Evolutionary conservation across 108 stramenopile species (phyloP).

Genomic region (Nannochloropsis salina): DNA sequence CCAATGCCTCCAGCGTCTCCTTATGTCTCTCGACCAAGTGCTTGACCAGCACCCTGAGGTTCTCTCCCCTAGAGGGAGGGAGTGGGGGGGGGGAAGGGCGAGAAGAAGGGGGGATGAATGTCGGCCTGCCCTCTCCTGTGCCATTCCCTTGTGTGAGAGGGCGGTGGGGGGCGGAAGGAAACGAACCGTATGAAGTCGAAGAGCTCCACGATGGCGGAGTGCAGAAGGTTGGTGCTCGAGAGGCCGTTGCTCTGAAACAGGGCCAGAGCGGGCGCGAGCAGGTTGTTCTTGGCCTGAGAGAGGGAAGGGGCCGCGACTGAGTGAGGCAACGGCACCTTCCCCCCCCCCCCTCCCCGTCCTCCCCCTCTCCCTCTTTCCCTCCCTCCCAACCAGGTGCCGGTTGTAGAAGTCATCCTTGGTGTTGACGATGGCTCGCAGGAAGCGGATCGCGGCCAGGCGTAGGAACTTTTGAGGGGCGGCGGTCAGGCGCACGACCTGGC

Average conservation of each 20-base stretch:
- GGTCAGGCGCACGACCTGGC: not conserved
- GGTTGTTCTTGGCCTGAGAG: constrained; percentile 47
- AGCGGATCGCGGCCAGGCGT: constrained; percentile 47
- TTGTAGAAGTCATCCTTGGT: constrained; percentile 61
- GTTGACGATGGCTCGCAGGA: constrained; percentile 54
- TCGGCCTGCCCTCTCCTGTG: not conserved
- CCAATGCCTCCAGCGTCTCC: not conserved
- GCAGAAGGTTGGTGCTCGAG: constrained; percentile 45
- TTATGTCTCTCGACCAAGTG: constrained; percentile 47
- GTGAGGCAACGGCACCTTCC: not conserved
- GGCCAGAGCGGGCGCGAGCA: constrained; percentile 43
- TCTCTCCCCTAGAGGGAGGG: constrained; percentile 27
- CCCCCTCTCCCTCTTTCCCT: constrained; percentile 14
- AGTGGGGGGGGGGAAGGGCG: not conserved
- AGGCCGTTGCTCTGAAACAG: constrained; percentile 32
- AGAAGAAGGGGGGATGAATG: not conserved
- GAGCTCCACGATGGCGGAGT: constrained; percentile 53
- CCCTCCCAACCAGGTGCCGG: constrained; percentile 31
- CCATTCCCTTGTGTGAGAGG: not conserved
- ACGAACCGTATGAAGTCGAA: constrained; percentile 39
- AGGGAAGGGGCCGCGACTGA: not conserved
- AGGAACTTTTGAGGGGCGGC: constrained; percentile 17
- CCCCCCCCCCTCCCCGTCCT: not conserved
- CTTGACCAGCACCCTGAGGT: constrained; percentile 41
- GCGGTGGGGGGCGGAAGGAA: not conserved